phyloP scores from a whole-genome alignment of 163 green algal species.

The Scenedesmus sp. region DNA sequence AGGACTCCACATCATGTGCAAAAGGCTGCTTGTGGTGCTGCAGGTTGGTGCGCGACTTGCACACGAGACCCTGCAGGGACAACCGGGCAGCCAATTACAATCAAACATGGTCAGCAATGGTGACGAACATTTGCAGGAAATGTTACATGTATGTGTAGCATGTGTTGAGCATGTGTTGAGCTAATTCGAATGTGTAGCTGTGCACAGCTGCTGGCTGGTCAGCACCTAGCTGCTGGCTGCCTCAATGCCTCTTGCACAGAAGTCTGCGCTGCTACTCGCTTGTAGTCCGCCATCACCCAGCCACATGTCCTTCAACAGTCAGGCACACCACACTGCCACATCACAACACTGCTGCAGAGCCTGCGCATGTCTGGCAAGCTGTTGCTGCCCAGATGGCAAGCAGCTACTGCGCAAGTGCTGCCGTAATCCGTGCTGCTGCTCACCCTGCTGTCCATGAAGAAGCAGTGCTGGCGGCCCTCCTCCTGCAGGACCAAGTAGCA shows the following conservation, averaged over 20 bases:
- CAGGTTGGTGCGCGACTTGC: conserved; percentile 59
- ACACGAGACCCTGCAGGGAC: conserved; percentile 52
- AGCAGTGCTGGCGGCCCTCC: conserved; percentile 73
- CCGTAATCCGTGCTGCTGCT: conserved; percentile 12
- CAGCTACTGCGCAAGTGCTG: not conserved
- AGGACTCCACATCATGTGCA: conserved; percentile 75
- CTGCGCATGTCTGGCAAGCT: not conserved
- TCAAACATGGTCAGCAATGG: not conserved
- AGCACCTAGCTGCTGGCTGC: not conserved
- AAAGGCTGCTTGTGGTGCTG: conserved; percentile 87
- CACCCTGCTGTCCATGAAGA: conserved; percentile 77
- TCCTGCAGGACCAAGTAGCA: conserved; percentile 39
- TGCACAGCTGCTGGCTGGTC: not conserved
- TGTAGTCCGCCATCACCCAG: no score
- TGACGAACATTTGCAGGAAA: not conserved
- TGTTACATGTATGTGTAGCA: not conserved
- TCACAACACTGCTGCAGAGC: no score
- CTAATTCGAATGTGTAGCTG: conserved; percentile 54
- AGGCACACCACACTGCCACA: no score
- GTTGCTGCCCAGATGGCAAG: not conserved
- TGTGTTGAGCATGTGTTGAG: conserved; percentile 46
- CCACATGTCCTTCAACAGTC: no score
- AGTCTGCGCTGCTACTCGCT: no score
- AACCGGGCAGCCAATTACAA: not conserved
- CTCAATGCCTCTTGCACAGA: not conserved